These are phyloP conservation scores for Physcia stellaris DNA, from an alignment of 495 filamentous ascomycete genomes.

Conservation along the genomic window DNA sequence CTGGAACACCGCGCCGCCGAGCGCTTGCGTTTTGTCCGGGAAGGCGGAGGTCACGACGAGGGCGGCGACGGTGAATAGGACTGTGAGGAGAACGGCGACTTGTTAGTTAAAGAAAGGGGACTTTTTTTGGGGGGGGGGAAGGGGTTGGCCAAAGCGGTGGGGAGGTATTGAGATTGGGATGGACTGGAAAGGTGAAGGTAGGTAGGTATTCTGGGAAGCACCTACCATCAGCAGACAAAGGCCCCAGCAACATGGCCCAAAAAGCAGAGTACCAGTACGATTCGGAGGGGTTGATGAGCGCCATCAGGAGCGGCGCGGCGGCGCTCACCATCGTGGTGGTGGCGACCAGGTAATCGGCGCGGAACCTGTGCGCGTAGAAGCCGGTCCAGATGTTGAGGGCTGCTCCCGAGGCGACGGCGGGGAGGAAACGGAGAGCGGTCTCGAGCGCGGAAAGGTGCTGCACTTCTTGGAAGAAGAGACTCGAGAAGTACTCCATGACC, in stretches of 20 bases:
- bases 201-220: no score
- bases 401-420: slow-evolving; percentile 38
- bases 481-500: neutral
- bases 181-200: no score
- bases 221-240: slow-evolving; percentile 5
- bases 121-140: neutral
- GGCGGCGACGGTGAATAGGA: slow-evolving; percentile 42
- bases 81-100: slow-evolving; percentile 1
- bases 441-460: slow-evolving; percentile 27
- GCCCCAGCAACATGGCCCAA: slow-evolving; percentile 19
- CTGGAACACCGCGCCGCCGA: slow-evolving; percentile 54
- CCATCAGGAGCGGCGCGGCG: slow-evolving; percentile 39
- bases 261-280: slow-evolving; percentile 46
- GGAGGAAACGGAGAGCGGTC: slow-evolving; percentile 40
- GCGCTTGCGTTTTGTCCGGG: slow-evolving; percentile 39
- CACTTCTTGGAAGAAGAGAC: slow-evolving; percentile 31
- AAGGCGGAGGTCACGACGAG: slow-evolving; percentile 47
- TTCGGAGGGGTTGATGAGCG: slow-evolving; percentile 26
- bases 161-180: no score
- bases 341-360: slow-evolving; percentile 33
- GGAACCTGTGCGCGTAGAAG: slow-evolving; percentile 36
- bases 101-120: neutral
- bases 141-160: no score
- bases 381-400: slow-evolving; percentile 41
- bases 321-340: slow-evolving; percentile 31